A percentile compares a stretch with the other conserved stretches of the same genome.
These are phyloP conservation scores for Verticillium alfalfae DNA, from an alignment of 2,329 filamentous ascomycete genomes.

Conservation along the genomic window DNA sequence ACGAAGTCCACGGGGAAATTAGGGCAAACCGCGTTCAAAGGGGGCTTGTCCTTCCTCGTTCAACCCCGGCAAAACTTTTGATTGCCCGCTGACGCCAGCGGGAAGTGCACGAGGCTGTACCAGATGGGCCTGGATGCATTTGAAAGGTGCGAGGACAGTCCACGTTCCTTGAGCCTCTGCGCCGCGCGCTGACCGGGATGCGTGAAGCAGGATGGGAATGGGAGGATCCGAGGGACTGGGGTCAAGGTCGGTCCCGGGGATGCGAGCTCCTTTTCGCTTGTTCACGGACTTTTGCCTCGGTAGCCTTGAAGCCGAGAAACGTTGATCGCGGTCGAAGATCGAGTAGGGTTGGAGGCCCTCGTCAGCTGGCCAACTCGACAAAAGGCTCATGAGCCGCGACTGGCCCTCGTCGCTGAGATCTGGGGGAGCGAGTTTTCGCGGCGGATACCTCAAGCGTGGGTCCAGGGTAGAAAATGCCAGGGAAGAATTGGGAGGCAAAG, in stretches of 20 bases:
- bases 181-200: constrained; percentile 43
- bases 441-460: constrained; percentile 74
- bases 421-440: constrained; percentile 42
- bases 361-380: constrained; percentile 66
- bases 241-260: constrained; percentile 58
- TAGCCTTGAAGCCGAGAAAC: constrained; percentile 59
- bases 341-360: constrained; percentile 34
- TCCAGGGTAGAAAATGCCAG: constrained; percentile 72
- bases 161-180: constrained; percentile 62
- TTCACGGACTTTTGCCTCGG: constrained; percentile 79
- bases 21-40: constrained; percentile 72
- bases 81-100: constrained; percentile 72
- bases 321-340: constrained; percentile 64
- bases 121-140: constrained; percentile 77
- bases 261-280: constrained; percentile 59
- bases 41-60: constrained; percentile 73
- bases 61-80: constrained; percentile 72
- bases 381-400: constrained; percentile 46
- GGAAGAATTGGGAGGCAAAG: constrained; percentile 64
- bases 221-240: constrained; percentile 58
- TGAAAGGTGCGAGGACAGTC: constrained; percentile 86
- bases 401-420: constrained; percentile 28
- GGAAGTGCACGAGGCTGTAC: constrained; percentile 79
- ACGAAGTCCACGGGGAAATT: constrained; percentile 86
- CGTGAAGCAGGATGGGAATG: constrained; percentile 71